A percentile compares a stretch with the other conserved stretches of the same genome.
Evolutionary conservation across 1,284 basidiomycete genomes (phyloP).

Genomic region (Sanghuangporus baumii): DNA sequence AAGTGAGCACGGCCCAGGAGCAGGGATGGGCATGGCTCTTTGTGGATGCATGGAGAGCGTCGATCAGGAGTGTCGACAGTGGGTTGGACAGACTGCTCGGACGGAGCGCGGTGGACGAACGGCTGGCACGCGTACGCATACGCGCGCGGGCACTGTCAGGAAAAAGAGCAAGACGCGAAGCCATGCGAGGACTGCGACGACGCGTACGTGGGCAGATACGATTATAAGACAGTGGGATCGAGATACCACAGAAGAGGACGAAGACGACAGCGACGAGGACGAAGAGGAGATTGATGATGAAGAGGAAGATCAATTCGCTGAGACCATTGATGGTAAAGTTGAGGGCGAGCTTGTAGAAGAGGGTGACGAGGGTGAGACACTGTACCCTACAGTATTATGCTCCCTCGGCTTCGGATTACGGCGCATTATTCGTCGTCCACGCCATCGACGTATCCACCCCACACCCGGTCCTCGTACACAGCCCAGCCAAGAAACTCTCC

Average conservation of each 20-base stretch:
- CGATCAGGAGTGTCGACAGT: constrained; percentile 3
- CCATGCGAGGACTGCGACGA: constrained; percentile 7
- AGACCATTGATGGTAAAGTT: not conserved
- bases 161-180: constrained; percentile 10
- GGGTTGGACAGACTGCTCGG: not conserved
- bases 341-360: not conserved
- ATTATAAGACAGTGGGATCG: constrained; percentile 9
- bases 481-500: not conserved
- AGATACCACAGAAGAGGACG: constrained; percentile 7
- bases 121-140: not conserved
- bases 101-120: not conserved
- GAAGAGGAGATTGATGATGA: not conserved
- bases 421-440: constrained; percentile 1
- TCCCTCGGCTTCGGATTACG: constrained; percentile 13
- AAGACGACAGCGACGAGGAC: constrained; percentile 2
- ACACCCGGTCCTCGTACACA: not conserved
- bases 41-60: constrained; percentile 16
- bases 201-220: constrained; percentile 1
- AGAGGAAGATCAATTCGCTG: constrained; percentile 11
- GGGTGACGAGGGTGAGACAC: not conserved
- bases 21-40: not conserved
- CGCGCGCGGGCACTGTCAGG: not conserved
- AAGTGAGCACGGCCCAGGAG: not conserved
- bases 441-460: not conserved
- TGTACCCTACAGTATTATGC: constrained; percentile 7